phyloP scores from a whole-genome alignment of 2,329 filamentous ascomycete genomes.

The Xylariaceae sp. region DNA sequence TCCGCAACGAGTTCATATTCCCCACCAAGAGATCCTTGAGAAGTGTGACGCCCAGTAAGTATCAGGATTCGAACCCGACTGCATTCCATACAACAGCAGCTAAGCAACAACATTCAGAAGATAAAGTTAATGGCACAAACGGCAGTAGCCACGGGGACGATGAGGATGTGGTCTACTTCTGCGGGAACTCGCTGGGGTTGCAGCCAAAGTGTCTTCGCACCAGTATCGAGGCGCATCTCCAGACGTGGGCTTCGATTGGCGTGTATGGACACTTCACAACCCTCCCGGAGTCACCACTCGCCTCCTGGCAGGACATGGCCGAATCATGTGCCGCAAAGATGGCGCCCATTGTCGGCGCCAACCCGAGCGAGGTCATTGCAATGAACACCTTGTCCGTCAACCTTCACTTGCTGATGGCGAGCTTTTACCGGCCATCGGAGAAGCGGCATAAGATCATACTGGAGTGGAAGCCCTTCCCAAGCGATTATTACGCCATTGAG shows the following conservation, averaged over 20 bases:
- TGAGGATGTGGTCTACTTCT: constrained; percentile 70
- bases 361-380: constrained; percentile 70
- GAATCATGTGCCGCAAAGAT: constrained; percentile 69
- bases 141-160: constrained; percentile 25
- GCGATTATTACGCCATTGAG: constrained; percentile 81
- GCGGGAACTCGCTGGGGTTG: constrained; percentile 84
- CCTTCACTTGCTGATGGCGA: constrained; percentile 77
- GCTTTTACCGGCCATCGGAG: constrained; percentile 72
- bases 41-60: constrained; percentile 34
- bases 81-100: not conserved
- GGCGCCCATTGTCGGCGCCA: constrained; percentile 72
- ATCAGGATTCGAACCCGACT: not conserved
- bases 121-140: constrained; percentile 44
- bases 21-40: constrained; percentile 71
- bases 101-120: not conserved
- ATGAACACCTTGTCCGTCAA: constrained; percentile 88
- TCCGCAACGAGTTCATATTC: constrained; percentile 72
- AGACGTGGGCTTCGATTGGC: constrained; percentile 78
- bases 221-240: constrained; percentile 1
- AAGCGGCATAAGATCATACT: constrained; percentile 73
- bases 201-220: constrained; percentile 60
- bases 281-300: constrained; percentile 64
- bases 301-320: constrained; percentile 76
- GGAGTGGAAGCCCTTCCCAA: constrained; percentile 89
- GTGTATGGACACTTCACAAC: constrained; percentile 79